Conservation (phyloP, 257 asterid genomes). For the Dorcoceras hygrometricum region DNA sequence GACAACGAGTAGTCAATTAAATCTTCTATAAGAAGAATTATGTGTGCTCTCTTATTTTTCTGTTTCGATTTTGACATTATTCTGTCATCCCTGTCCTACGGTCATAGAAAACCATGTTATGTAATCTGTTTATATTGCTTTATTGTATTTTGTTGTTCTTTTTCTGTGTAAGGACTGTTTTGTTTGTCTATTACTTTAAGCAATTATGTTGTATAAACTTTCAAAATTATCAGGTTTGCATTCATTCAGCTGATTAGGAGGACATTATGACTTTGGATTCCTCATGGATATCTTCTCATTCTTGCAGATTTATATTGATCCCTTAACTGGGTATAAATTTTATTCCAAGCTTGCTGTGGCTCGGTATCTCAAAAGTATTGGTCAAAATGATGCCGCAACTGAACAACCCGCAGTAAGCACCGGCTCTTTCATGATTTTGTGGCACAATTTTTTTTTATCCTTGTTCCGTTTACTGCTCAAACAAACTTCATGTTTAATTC, state of each 20-base stretch:
- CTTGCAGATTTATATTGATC: slow-evolving; percentile 57
- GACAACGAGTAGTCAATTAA: not conserved
- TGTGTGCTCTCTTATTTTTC: not conserved
- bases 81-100: not conserved
- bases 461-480: slow-evolving; percentile 16
- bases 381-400: slow-evolving; percentile 18
- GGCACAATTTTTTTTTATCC: slow-evolving; percentile 8
- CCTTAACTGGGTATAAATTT: slow-evolving; percentile 44
- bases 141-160: not conserved
- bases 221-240: not conserved
- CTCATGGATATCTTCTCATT: slow-evolving; percentile 7
- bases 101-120: not conserved
- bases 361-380: slow-evolving; percentile 38
- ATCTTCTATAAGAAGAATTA: not conserved
- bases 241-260: not conserved
- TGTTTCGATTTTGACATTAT: slow-evolving; percentile 2
- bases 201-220: not conserved
- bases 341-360: slow-evolving; percentile 55
- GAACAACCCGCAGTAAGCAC: slow-evolving; percentile 32
- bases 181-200: slow-evolving; percentile 9
- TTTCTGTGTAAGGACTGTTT: not conserved
- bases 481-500: slow-evolving; percentile 18
- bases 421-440: slow-evolving; percentile 21
- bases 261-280: slow-evolving; percentile 7
- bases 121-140: slow-evolving; percentile 1